Base-by-base conservation (phyloP, 78 protist genomes). In the Cyanophora paradoxa region DNA sequence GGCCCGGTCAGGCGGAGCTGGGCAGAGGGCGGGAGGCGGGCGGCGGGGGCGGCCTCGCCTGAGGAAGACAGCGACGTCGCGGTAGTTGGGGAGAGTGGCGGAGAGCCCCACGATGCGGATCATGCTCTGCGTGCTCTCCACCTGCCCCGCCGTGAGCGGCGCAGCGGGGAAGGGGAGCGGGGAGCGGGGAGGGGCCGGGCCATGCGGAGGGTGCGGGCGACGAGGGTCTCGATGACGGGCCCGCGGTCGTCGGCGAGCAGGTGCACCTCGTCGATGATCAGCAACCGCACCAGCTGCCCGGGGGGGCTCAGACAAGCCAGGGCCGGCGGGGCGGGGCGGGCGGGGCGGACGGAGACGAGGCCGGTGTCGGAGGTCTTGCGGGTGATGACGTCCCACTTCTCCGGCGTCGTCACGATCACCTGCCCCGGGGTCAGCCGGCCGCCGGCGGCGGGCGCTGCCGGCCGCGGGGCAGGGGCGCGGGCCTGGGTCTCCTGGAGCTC, bases 361-460 rank as follows among this genome's bases (percentile, higher is more conserved):
- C 76, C 86, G 6, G 52, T 78, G 76, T 93, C 99, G 31, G 85
- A 77, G 50, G 87, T 62, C 83, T 97, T 97, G 59, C 99, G 82
- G 17, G 98, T 96, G 41, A 94, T 64, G 20, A 97, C 98, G 68
- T 98, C 99, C 99, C 99, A 98, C 66, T 98, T 98, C 86, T 98
- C 99, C 16, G 99, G 99, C 31, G 99, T 97, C 1, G 94, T 90
- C 2, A 98, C 97, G 14, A 98, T 82, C 86, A 97, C 70, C 19
- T 65, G 75, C 36, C n/a, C 26, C 14, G 58, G 6, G 58, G 26
- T 14, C n/a, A 14, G 5, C 8, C 31, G 58, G 26, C 26, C 58
- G 6, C 19, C 58, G 31, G 26, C 58, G 5, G 58, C 31, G 58
- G 26, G 50, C 8, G 13, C n/a, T 44, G n/a, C 8, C 50, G 50